Evolutionary conservation across 768 basidiomycete species (phyloP), one percentile per base, ranked within the genome.

Genomic region (Royoungia palumana): DNA sequence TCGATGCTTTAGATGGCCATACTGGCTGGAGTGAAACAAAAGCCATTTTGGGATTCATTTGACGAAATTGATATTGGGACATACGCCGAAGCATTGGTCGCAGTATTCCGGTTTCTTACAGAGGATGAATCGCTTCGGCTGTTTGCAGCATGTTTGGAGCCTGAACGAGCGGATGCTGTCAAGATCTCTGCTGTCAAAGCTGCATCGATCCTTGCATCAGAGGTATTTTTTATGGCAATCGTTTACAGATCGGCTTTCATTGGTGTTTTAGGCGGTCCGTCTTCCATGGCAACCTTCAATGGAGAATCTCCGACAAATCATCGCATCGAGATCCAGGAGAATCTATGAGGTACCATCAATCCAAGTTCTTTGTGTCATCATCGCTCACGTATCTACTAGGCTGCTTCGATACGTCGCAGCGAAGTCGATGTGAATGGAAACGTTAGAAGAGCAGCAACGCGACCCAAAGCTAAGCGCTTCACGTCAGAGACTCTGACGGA

Each of bases 131-230:
- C 81, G 3, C 40, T 83, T 7, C 72, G 73, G 0, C 59, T 91
- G 6, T 88, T 93, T 60, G 59, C 70, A 19, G 71, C 72, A 13
- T 88, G 89, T 53, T 62, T 91, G 35, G 82, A 86, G 47, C 81
- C 89, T 9, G 87, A 90, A 57, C 79, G 86, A 25, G 85, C 88
- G 1, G 87, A 91, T 21, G 85, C 85, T 2, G 80, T 89, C 56
- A 93, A 93, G 71, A 79, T 85, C 11, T 80, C 81, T 49, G 91
- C 78, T 2, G 74, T 93, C 46, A 82, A 85, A 53, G 88, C 91
- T 3, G 83, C 78, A 56, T 66, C 88, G 35, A 87, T 82, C 0
- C 62, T 92, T 27, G 71, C 77, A 7, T 74, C 80, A 44, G 89
- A 94, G 72, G 86, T 83, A 59, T 48, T 69, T 57, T 8, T 43